These are phyloP conservation scores for Entonaema liquescens DNA, from an alignment of 495 filamentous ascomycete species.

Conservation along the genomic window DNA sequence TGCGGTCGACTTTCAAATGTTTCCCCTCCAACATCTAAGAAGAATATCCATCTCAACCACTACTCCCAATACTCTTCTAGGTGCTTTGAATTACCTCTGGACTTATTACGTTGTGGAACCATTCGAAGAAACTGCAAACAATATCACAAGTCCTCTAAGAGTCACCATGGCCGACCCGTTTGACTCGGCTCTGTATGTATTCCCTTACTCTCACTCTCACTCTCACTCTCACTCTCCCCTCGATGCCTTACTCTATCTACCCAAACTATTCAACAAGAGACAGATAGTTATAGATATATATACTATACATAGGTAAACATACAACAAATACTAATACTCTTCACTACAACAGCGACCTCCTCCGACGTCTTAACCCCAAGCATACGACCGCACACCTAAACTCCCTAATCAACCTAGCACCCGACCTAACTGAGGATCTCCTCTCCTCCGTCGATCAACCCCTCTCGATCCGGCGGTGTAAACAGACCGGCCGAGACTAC, in stretches of 20 bases:
- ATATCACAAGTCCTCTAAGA: background rate
- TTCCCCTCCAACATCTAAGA: conserved; percentile 37
- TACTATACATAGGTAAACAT: conserved; percentile 12
- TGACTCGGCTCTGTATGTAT: conserved; percentile 81
- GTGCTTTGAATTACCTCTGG: conserved; percentile 19
- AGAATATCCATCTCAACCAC: conserved; percentile 15
- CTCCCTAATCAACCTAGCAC: conserved; percentile 83
- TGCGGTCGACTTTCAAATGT: conserved; percentile 27
- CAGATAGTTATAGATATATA: background rate
- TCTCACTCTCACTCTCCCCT: conserved; percentile 12
- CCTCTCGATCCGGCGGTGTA: conserved; percentile 83
- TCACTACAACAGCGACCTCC: conserved; percentile 77
- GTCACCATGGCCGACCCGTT: conserved; percentile 66
- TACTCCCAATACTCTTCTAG: conserved; percentile 12
- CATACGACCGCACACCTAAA: conserved; percentile 85
- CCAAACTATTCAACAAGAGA: background rate
- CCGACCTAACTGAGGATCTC: conserved; percentile 94
- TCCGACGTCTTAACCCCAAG: conserved; percentile 95
- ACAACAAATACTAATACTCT: background rate
- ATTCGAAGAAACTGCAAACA: background rate
- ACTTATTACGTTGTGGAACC: conserved; percentile 7
- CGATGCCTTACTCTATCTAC: conserved; percentile 12
- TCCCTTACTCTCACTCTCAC: background rate
- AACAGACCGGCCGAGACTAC: conserved; percentile 91
- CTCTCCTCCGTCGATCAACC: conserved; percentile 97